Base-by-base conservation (phyloP, 1,284 basidiomycete genomes). In the Cutaneotrichosporon sp. region DNA sequence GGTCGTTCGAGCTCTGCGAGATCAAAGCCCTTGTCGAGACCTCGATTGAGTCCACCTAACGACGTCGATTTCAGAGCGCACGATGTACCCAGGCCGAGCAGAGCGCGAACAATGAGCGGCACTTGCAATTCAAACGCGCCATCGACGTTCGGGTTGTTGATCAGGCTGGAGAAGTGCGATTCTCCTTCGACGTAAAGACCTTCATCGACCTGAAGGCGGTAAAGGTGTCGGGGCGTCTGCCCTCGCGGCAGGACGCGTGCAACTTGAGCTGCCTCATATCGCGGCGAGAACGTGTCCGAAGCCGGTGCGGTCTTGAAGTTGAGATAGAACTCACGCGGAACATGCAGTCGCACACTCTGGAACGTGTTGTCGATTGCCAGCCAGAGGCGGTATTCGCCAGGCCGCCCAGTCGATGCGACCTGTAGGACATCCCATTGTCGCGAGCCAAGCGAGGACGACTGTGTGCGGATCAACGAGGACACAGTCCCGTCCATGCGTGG, bases 381-480 rank as follows among this genome's bases (percentile, higher is more conserved):
- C 96, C 94, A 98, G 45, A 98, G 76, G 14, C 83, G 83, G 74
- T 87, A 97, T 41, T 91, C 86, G 26, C 96, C 94, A 1, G 87
- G 82, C 22, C 82, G 83, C 49, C 80, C 80, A 47, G 84, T 87
- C 0, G 84, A 81, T 18, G 88, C 84, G 58, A 99, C 85, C 66
- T 97, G 94, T 1, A 98, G 79, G 47, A 99, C 80, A 64, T 98
- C 94, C 94, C 96, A 97, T 42, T 85, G 82, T 20, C 84, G 80
- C 26, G 81, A 83, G 8, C 83, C 80, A 61, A 86, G 83, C 51
- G 76, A 77, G 54, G 83, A 77, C 26, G 82, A 82, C 22, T 82
- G 80, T 33, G 85, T 82, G 45, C 82, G 83, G 74, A 98, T 88
- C 81, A 97, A 87, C 1, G 85, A 80, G 8, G 88, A 85, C 33